Evolutionary conservation across 2,329 filamentous ascomycete species (phyloP).

Genomic region (Aspergillus calidoustus): DNA sequence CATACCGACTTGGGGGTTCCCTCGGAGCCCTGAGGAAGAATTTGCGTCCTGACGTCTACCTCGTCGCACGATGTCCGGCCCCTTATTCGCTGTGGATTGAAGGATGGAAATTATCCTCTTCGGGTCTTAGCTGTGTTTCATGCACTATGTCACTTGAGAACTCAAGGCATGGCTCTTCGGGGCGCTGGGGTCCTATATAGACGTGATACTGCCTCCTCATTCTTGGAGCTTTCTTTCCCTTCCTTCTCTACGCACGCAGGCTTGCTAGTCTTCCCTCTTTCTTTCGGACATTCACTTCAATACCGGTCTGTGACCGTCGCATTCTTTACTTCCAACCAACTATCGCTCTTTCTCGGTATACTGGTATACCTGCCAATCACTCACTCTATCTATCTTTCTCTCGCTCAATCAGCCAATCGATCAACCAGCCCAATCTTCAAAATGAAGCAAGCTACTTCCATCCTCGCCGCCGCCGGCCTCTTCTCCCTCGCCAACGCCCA

Average conservation of each 20-base stretch:
- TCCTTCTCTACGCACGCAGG: slow-evolving; percentile 24
- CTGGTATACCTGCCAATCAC: slow-evolving; percentile 29
- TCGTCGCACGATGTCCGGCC: slow-evolving; percentile 8
- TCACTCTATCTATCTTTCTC: slow-evolving; percentile 17
- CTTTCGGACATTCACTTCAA: slow-evolving; percentile 24
- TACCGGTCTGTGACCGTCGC: slow-evolving; percentile 29
- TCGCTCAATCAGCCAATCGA: slow-evolving; percentile 15
- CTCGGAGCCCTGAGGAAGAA: background rate
- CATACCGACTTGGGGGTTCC: slow-evolving; percentile 11
- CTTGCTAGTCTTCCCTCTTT: slow-evolving; percentile 21
- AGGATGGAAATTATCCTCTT: slow-evolving; percentile 2
- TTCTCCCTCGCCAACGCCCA: slow-evolving; percentile 56
- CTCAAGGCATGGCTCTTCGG: too few species aligned
- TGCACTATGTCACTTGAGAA: background rate
- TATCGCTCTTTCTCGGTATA: slow-evolving; percentile 26
- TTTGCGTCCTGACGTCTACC: background rate
- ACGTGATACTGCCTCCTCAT: slow-evolving; percentile 1
- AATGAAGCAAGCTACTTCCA: slow-evolving; percentile 50
- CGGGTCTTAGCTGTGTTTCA: slow-evolving; percentile 10
- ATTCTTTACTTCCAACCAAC: slow-evolving; percentile 19
- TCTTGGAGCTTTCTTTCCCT: slow-evolving; percentile 3
- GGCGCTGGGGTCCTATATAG: slow-evolving; percentile 24
- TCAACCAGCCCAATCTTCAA: slow-evolving; percentile 24
- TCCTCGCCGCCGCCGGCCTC: slow-evolving; percentile 50
- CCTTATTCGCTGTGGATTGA: slow-evolving; percentile 7